These are phyloP conservation scores for Jamesozyma jinghongensis DNA, from an alignment of 805 yeast species.

Conservation along the genomic window DNA sequence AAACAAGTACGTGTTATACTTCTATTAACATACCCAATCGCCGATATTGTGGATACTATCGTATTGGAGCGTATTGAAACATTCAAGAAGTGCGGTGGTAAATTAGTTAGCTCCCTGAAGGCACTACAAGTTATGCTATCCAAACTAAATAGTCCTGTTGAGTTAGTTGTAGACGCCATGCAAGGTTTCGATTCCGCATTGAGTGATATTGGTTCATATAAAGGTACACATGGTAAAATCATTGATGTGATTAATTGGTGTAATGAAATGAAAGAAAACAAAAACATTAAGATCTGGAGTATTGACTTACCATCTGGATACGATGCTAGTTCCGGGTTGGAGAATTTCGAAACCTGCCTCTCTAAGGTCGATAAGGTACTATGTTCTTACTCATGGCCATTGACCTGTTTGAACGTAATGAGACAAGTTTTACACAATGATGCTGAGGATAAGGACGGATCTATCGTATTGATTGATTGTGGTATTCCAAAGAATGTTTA, in stretches of 20 bases:
- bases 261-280: slow-evolving; percentile 30
- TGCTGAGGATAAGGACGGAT: slow-evolving; percentile 1
- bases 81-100: slow-evolving; percentile 62
- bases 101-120: slow-evolving; percentile 35
- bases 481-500: slow-evolving; percentile 58
- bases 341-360: slow-evolving; percentile 31
- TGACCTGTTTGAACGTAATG: slow-evolving; percentile 26
- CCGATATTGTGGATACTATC: slow-evolving; percentile 17
- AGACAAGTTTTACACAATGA: slow-evolving; percentile 2
- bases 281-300: slow-evolving; percentile 34
- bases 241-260: slow-evolving; percentile 56
- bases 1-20: slow-evolving; percentile 64
- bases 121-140: slow-evolving; percentile 33
- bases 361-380: slow-evolving; percentile 46
- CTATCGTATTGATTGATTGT: slow-evolving; percentile 56
- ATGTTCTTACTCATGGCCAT: slow-evolving; percentile 59
- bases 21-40: slow-evolving; percentile 27
- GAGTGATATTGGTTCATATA: slow-evolving; percentile 14
- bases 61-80: slow-evolving; percentile 44
- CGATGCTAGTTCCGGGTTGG: slow-evolving; percentile 69
- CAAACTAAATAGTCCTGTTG: slow-evolving; percentile 63
- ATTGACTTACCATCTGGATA: slow-evolving; percentile 76
- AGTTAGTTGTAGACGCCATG: slow-evolving; percentile 70
- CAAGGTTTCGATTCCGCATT: slow-evolving; percentile 71
- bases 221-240: slow-evolving; percentile 8